These are phyloP conservation scores for Scenedesmus sp. DNA, from an alignment of 163 green algal genomes.

Conservation along the genomic window DNA sequence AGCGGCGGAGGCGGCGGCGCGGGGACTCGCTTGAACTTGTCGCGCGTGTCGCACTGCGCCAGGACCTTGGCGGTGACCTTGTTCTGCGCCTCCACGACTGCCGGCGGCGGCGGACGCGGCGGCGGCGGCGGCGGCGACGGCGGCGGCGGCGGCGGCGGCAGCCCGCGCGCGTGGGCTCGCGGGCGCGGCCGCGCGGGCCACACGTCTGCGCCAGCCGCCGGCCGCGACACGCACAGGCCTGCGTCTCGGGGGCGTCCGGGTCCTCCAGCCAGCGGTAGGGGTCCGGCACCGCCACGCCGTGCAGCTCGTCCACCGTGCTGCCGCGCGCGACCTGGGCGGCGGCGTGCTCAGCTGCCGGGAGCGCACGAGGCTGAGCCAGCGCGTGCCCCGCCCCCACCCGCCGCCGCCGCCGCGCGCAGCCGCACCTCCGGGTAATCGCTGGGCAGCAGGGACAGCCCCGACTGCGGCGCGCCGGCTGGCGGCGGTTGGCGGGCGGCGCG, in stretches of 20 bases:
- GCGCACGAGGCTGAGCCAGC: neutral
- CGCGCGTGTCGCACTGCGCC: conserved; percentile 63
- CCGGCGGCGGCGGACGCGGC: neutral
- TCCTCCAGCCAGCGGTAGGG: conserved; percentile 94
- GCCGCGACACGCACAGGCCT: conserved; percentile 61
- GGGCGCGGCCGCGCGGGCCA: too few relatives aligned
- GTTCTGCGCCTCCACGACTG: conserved; percentile 87
- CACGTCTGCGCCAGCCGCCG: too few relatives aligned
- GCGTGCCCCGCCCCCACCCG: too few relatives aligned
- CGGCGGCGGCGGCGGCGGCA: too few relatives aligned
- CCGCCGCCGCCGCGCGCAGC: too few relatives aligned
- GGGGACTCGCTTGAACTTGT: conserved; percentile 68
- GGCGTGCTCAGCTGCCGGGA: neutral
- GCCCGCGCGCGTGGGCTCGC: too few relatives aligned
- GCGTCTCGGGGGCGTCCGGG: conserved; percentile 81
- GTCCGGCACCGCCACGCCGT: conserved; percentile 68
- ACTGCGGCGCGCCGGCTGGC: conserved; percentile 59
- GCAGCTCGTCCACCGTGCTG: conserved; percentile 22
- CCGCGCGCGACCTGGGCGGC: neutral
- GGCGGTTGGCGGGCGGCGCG: too few relatives aligned
- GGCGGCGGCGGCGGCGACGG: too few relatives aligned
- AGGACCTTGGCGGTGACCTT: conserved; percentile 73
- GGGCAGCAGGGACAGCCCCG: conserved; percentile 52
- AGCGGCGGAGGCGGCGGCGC: too few relatives aligned
- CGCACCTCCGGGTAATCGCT: conserved; percentile 60